phyloP scores from a whole-genome alignment of 2,329 filamentous ascomycete genomes.

The Alternaria infectoria region DNA sequence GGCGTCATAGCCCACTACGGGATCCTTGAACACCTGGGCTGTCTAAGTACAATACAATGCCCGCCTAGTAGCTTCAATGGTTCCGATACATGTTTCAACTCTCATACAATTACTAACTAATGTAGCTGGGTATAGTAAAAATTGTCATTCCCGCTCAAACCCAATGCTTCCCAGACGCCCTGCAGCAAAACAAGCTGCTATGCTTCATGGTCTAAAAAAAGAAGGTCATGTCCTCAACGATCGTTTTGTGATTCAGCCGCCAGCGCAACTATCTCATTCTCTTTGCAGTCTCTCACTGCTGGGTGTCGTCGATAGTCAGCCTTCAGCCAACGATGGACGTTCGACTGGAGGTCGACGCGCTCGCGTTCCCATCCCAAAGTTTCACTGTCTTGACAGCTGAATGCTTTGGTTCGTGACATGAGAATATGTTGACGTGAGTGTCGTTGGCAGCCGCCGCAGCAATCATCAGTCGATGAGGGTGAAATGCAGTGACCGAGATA shows the following conservation, averaged over 20 bases:
- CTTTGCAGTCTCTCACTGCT: not conserved
- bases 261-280: not conserved
- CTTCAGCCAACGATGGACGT: constrained; percentile 24
- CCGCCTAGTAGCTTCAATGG: not conserved
- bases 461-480: constrained; percentile 91
- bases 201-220: not conserved
- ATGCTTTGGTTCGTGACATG: constrained; percentile 46
- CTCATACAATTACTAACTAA: constrained; percentile 4
- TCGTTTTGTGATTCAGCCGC: not conserved
- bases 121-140: constrained; percentile 14
- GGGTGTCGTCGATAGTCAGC: not conserved
- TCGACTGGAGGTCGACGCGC: constrained; percentile 22
- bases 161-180: constrained; percentile 5
- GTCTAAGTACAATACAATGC: not conserved
- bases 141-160: not conserved
- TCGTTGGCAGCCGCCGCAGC: constrained; percentile 87
- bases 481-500: constrained; percentile 89
- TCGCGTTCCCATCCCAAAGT: constrained; percentile 40
- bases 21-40: not conserved
- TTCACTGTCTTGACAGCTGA: constrained; percentile 37
- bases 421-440: constrained; percentile 88
- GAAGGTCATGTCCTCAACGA: not conserved
- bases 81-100: not conserved
- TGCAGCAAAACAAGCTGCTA: not conserved
- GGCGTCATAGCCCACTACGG: constrained; percentile 19